These are phyloP conservation scores for Logfia minima DNA, from an alignment of 129 eudicot species.

Conservation along the genomic window DNA sequence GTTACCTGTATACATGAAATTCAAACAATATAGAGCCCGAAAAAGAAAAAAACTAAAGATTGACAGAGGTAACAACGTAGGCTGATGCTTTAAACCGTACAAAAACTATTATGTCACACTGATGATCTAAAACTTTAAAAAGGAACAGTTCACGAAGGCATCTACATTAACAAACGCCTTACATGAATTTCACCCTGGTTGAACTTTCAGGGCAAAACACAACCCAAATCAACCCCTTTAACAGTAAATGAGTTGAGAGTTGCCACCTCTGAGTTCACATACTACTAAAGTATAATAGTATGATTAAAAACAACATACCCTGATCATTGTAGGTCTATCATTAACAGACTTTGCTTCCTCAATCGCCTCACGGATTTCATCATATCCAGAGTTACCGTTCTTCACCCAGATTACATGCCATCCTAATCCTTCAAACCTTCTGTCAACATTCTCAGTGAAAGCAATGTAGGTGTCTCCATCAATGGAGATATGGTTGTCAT, in stretches of 20 bases:
- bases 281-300: not conserved
- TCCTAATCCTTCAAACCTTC: constrained; percentile 58
- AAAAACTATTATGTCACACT: not conserved
- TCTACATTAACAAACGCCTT: not conserved
- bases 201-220: not conserved
- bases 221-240: not conserved
- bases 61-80: not conserved
- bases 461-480: constrained; percentile 60
- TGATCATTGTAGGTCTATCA: constrained; percentile 57
- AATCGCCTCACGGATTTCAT: constrained; percentile 59
- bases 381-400: constrained; percentile 59
- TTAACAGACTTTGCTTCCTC: constrained; percentile 57
- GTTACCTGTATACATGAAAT: constrained; percentile 37
- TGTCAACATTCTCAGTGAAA: constrained; percentile 56
- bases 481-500: constrained; percentile 58
- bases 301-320: constrained; percentile 29
- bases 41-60: not conserved
- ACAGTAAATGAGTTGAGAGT: not conserved
- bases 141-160: not conserved
- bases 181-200: not conserved
- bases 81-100: not conserved
- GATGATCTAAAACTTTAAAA: not conserved
- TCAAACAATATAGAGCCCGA: not conserved
- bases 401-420: constrained; percentile 72
- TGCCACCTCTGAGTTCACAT: not conserved